Evolutionary conservation across 2,329 filamentous ascomycete species (phyloP).

Genomic region (Paracoccidioides lutzii): DNA sequence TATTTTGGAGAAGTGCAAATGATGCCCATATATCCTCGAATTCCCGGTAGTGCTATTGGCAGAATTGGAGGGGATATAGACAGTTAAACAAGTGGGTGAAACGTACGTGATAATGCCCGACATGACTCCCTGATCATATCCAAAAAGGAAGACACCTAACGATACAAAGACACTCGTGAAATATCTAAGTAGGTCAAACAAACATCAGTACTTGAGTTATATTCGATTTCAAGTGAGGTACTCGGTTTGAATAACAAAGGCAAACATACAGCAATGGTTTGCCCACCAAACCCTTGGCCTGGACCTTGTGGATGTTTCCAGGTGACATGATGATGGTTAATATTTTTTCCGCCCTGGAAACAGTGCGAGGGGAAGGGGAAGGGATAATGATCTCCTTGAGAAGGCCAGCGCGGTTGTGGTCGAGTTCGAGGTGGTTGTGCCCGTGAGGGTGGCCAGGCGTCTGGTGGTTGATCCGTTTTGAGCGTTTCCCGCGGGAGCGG

Average conservation of each 20-base stretch:
- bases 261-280: slow-evolving; percentile 72
- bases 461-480: slow-evolving; percentile 60
- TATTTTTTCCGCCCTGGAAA: slow-evolving; percentile 55
- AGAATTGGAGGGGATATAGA: background rate
- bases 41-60: too few species aligned
- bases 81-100: background rate
- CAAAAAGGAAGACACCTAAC: slow-evolving; percentile 52
- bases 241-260: background rate
- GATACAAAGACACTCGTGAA: slow-evolving; percentile 75
- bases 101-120: slow-evolving; percentile 56
- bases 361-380: slow-evolving; percentile 47
- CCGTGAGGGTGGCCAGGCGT: slow-evolving; percentile 33
- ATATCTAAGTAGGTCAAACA: slow-evolving; percentile 42
- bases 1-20: background rate
- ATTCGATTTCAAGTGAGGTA: slow-evolving; percentile 9
- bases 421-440: slow-evolving; percentile 11
- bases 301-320: slow-evolving; percentile 51
- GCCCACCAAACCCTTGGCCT: slow-evolving; percentile 85
- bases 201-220: slow-evolving; percentile 9
- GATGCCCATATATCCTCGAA: background rate
- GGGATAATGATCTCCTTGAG: slow-evolving; percentile 57
- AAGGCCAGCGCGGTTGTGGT: slow-evolving; percentile 7
- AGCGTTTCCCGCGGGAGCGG: slow-evolving; percentile 28
- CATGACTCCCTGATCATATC: slow-evolving; percentile 54
- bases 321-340: slow-evolving; percentile 77